phyloP scores from a whole-genome alignment of 1,284 basidiomycete species.

The Wolfiporia cocos region DNA sequence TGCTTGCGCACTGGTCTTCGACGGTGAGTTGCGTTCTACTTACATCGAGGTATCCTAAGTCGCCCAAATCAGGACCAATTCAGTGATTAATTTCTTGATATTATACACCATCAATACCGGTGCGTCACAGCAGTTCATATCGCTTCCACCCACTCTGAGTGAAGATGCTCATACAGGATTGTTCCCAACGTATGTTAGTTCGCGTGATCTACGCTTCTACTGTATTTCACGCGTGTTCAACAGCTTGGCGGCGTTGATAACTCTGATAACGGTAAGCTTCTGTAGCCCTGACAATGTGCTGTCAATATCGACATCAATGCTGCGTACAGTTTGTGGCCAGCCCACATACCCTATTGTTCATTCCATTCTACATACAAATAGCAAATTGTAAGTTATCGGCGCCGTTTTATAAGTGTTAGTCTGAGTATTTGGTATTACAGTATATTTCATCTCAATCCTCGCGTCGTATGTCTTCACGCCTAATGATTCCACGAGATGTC shows the following conservation, averaged over 20 bases:
- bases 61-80: slow-evolving; percentile 7
- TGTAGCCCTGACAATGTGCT: too few species aligned
- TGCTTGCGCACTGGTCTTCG: slow-evolving; percentile 7
- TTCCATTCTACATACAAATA: slow-evolving; percentile 11
- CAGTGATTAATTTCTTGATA: slow-evolving; percentile 10
- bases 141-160: neutral
- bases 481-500: neutral
- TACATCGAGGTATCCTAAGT: neutral
- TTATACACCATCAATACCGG: slow-evolving; percentile 11
- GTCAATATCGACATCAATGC: too few species aligned
- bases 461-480: too few species aligned
- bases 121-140: neutral
- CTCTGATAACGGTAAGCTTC: too few species aligned
- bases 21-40: slow-evolving; percentile 2
- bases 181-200: slow-evolving; percentile 8
- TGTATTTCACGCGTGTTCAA: neutral
- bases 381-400: slow-evolving; percentile 7
- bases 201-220: neutral
- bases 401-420: neutral
- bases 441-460: too few species aligned
- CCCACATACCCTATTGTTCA: slow-evolving; percentile 3
- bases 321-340: slow-evolving; percentile 5
- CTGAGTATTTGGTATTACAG: too few species aligned
- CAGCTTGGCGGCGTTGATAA: too few species aligned
- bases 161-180: too few species aligned